Evolutionary conservation across 768 basidiomycete species (phyloP).

Genomic region (Cystofilobasidium ferigula): DNA sequence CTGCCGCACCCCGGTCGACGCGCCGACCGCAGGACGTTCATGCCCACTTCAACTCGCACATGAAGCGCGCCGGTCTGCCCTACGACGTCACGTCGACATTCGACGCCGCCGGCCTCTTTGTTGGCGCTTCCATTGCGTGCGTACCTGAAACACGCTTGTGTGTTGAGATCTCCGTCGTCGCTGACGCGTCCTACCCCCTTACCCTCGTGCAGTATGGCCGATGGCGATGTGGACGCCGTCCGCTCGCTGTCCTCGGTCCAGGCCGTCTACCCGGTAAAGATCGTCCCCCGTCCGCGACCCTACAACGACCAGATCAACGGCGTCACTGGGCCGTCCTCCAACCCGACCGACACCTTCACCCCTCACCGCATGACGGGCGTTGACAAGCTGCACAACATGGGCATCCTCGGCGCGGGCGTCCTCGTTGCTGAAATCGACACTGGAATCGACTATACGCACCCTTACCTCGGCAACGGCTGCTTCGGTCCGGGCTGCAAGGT

Average conservation of each 20-base stretch:
- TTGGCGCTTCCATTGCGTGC: slow-evolving; percentile 15
- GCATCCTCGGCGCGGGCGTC: slow-evolving; percentile 53
- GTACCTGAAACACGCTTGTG: background rate
- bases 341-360: slow-evolving; percentile 17
- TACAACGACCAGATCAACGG: background rate
- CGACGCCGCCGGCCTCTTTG: slow-evolving; percentile 10
- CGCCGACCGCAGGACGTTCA: slow-evolving; percentile 20
- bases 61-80: slow-evolving; percentile 15
- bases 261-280: slow-evolving; percentile 17
- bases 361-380: slow-evolving; percentile 42
- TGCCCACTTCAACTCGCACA: slow-evolving; percentile 19
- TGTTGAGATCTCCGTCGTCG: background rate
- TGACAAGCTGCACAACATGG: slow-evolving; percentile 53
- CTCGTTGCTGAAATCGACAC: slow-evolving; percentile 55
- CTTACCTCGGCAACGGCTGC: slow-evolving; percentile 18
- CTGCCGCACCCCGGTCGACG: too few relatives aligned
- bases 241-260: background rate
- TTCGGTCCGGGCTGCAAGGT: slow-evolving; percentile 14
- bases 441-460: slow-evolving; percentile 20
- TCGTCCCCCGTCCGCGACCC: slow-evolving; percentile 6
- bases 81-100: slow-evolving; percentile 13
- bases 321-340: background rate
- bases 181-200: background rate
- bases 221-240: slow-evolving; percentile 4
- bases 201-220: background rate